A percentile compares a stretch with the other conserved stretches of the same genome.
phyloP scores from a whole-genome alignment of 1,284 basidiomycete genomes.

The Pulveroboletus sp. region DNA sequence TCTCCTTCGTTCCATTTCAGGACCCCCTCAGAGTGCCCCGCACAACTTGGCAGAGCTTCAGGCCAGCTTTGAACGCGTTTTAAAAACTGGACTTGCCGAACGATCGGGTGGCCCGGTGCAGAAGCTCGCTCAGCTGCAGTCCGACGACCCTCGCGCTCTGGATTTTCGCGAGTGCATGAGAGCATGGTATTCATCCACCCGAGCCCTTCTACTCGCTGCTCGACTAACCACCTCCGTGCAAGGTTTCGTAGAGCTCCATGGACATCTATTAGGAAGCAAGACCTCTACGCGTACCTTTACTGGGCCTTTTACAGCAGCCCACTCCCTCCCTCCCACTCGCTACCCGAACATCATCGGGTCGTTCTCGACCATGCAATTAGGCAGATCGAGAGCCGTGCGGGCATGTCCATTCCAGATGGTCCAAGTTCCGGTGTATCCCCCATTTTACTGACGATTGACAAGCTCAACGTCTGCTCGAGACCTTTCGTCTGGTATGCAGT shows the following conservation, averaged over 20 bases:
- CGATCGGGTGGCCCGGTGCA: constrained; percentile 63
- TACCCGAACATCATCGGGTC: constrained; percentile 44
- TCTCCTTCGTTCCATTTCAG: constrained; percentile 53
- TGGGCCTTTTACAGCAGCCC: constrained; percentile 79
- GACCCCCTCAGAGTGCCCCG: constrained; percentile 44
- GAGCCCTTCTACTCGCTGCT: not conserved
- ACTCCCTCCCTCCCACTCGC: constrained; percentile 47
- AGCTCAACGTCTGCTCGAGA: constrained; percentile 62
- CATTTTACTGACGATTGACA: constrained; percentile 78
- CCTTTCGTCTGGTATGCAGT: constrained; percentile 72
- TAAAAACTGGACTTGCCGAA: constrained; percentile 52
- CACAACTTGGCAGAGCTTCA: constrained; percentile 54
- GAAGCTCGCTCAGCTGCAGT: constrained; percentile 50
- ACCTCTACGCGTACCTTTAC: constrained; percentile 77
- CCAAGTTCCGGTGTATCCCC: constrained; percentile 53
- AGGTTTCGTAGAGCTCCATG: constrained; percentile 76
- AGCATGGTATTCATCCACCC: constrained; percentile 43
- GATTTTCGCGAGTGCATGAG: constrained; percentile 73
- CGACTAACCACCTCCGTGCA: constrained; percentile 8
- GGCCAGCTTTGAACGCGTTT: constrained; percentile 52
- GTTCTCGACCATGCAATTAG: constrained; percentile 58
- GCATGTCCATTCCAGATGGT: constrained; percentile 61
- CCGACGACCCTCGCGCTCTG: constrained; percentile 66
- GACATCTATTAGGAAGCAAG: constrained; percentile 63
- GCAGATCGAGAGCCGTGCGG: constrained; percentile 72